Percentiles rank a stretch among this genome's conserved stretches.
Conservation (phyloP, 2,329 filamentous ascomycete species). For the Penicillium paneum region DNA sequence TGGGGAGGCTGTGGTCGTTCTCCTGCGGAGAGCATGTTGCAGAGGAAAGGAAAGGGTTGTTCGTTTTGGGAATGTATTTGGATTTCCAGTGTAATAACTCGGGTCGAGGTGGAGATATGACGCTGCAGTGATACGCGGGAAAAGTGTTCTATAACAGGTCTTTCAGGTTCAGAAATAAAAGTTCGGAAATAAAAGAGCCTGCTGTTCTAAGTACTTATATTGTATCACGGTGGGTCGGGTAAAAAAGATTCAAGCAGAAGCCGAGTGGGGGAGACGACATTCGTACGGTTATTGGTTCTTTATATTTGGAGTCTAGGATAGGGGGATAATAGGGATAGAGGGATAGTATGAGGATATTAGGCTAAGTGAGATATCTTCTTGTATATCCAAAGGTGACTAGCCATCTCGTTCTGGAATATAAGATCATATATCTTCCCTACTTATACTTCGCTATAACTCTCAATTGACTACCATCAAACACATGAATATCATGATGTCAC, state of each 20-base stretch:
- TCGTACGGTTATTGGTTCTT: not conserved
- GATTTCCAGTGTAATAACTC: slow-evolving; percentile 11
- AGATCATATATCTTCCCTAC: not conserved
- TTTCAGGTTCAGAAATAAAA: not conserved
- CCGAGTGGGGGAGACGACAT: slow-evolving; percentile 23
- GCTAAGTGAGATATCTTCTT: not conserved
- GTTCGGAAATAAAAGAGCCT: not conserved
- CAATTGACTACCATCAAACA: not conserved
- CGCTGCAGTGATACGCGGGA: slow-evolving; percentile 17
- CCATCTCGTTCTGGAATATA: not conserved
- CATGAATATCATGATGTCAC: slow-evolving; percentile 3
- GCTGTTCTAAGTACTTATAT: slow-evolving; percentile 29
- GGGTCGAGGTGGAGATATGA: slow-evolving; percentile 18
- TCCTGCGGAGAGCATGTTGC: slow-evolving; percentile 43
- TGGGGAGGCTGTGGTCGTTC: slow-evolving; percentile 31
- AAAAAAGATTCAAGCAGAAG: slow-evolving; percentile 25
- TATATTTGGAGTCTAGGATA: not conserved
- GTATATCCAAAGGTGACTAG: not conserved
- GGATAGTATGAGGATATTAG: not conserved
- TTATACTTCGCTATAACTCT: not conserved
- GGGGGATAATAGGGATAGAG: too few species aligned
- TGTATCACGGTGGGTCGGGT: slow-evolving; percentile 25
- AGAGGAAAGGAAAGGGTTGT: slow-evolving; percentile 4
- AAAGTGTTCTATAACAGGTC: not conserved
- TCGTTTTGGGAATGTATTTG: not conserved